phyloP scores from a whole-genome alignment of 768 basidiomycete species.

The Kwoniella botswanensis region DNA sequence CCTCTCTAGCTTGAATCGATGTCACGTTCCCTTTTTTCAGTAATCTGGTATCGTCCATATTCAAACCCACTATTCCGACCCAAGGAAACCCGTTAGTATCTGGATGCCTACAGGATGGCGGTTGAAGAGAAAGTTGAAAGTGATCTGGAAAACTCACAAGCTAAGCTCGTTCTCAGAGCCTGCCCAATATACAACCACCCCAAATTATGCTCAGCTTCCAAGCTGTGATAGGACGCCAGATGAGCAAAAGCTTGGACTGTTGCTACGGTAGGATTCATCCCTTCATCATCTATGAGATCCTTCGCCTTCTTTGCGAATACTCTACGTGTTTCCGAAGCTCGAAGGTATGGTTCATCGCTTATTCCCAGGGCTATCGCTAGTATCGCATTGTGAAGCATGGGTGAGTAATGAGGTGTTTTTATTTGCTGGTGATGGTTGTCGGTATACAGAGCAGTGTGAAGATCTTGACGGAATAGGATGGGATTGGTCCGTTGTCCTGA shows the following conservation, averaged over 20 bases:
- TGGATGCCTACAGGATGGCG: no score
- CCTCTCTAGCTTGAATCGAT: slow-evolving; percentile 39
- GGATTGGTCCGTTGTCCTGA: slow-evolving; percentile 38
- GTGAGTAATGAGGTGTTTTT: slow-evolving; percentile 65
- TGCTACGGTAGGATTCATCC: slow-evolving; percentile 60
- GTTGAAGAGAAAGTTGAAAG: neutral
- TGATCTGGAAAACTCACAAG: slow-evolving; percentile 37
- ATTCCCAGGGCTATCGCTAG: slow-evolving; percentile 62
- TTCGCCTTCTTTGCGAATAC: slow-evolving; percentile 60
- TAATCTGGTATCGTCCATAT: slow-evolving; percentile 43
- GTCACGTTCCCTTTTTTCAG: slow-evolving; percentile 43
- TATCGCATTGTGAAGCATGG: slow-evolving; percentile 73
- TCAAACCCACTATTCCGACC: slow-evolving; percentile 44
- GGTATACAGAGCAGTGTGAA: slow-evolving; percentile 27
- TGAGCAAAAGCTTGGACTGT: slow-evolving; percentile 61
- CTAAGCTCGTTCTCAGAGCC: slow-evolving; percentile 42
- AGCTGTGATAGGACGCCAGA: slow-evolving; percentile 60
- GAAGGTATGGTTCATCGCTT: slow-evolving; percentile 59
- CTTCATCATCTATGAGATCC: slow-evolving; percentile 60
- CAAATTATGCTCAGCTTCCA: slow-evolving; percentile 60
- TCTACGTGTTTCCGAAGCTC: slow-evolving; percentile 49
- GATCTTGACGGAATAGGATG: slow-evolving; percentile 39
- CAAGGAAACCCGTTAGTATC: neutral
- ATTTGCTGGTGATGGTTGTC: slow-evolving; percentile 8
- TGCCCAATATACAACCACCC: slow-evolving; percentile 63